These are phyloP conservation scores for Chamaecrista fasciculata DNA, from an alignment of 306 rosid genomes.

Conservation along the genomic window DNA sequence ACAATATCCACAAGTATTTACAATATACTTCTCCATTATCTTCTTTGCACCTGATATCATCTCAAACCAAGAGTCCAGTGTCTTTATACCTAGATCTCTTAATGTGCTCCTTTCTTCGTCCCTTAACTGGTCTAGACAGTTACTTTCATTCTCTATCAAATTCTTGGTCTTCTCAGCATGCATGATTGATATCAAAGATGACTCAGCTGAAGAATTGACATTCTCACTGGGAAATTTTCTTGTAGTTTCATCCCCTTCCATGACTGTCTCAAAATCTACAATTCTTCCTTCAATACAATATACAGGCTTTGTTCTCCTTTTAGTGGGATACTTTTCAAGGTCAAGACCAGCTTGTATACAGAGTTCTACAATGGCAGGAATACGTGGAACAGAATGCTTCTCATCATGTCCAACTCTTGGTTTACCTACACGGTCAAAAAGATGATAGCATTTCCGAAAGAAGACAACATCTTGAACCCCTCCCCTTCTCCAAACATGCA, in stretches of 20 bases:
- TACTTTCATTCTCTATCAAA: conserved; percentile 28
- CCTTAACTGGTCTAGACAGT: conserved; percentile 30
- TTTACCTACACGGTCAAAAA: conserved; percentile 78
- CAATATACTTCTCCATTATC: conserved; percentile 70
- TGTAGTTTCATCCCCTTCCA: conserved; percentile 29
- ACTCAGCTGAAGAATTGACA: background rate
- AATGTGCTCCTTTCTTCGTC: conserved; percentile 31
- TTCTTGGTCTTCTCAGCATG: conserved; percentile 28
- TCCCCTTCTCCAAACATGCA: conserved; percentile 74
- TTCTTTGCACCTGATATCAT: conserved; percentile 67
- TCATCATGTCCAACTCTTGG: conserved; percentile 83
- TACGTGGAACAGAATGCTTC: conserved; percentile 44
- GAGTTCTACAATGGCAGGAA: conserved; percentile 82
- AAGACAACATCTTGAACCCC: conserved; percentile 56
- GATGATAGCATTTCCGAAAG: conserved; percentile 77
- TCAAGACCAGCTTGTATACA: conserved; percentile 86
- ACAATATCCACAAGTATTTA: conserved; percentile 80
- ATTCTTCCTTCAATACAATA: conserved; percentile 82
- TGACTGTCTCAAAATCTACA: conserved; percentile 68
- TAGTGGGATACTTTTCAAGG: conserved; percentile 54
- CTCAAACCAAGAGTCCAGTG: conserved; percentile 71
- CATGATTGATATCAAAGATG: conserved; percentile 24
- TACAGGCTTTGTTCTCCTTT: conserved; percentile 82
- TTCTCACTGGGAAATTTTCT: conserved; percentile 19
- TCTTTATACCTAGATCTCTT: conserved; percentile 42